Evolutionary conservation across 148 eudicot species (phyloP).

Genomic region (Heliamphora exappendiculata): DNA sequence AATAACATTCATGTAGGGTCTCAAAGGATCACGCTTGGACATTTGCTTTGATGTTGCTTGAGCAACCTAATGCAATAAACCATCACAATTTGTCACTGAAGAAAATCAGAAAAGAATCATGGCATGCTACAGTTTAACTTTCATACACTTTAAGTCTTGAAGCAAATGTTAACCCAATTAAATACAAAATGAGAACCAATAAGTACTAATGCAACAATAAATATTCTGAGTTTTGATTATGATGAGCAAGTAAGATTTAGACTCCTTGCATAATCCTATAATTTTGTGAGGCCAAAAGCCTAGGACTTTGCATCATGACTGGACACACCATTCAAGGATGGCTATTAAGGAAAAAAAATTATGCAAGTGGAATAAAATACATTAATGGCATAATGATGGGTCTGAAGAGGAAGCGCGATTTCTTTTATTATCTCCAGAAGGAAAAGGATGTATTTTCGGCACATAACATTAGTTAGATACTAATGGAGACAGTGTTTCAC

Average conservation of each 20-base stretch:
- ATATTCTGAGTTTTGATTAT: background rate
- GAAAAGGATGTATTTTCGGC: background rate
- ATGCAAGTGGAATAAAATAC: background rate
- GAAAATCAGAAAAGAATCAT: background rate
- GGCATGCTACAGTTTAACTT: background rate
- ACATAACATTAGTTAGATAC: too few species aligned
- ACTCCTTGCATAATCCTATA: background rate
- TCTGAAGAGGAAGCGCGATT: background rate
- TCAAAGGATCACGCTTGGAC: constrained; percentile 93
- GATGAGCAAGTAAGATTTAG: background rate
- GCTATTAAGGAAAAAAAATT: background rate
- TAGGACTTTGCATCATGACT: background rate
- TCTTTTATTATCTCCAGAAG: background rate
- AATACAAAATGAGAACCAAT: background rate
- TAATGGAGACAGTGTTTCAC: too few species aligned
- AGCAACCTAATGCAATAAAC: constrained; percentile 56
- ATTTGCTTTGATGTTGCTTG: constrained; percentile 96
- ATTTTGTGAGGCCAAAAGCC: background rate
- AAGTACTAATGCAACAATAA: background rate
- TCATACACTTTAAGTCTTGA: constrained; percentile 1
- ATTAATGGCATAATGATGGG: background rate
- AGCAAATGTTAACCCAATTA: background rate
- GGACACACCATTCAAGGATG: background rate
- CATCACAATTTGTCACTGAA: background rate
- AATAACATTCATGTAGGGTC: constrained; percentile 78